Evolutionary conservation across 2,329 filamentous ascomycete species (phyloP).

Genomic region (Ophiostoma angusticollis): DNA sequence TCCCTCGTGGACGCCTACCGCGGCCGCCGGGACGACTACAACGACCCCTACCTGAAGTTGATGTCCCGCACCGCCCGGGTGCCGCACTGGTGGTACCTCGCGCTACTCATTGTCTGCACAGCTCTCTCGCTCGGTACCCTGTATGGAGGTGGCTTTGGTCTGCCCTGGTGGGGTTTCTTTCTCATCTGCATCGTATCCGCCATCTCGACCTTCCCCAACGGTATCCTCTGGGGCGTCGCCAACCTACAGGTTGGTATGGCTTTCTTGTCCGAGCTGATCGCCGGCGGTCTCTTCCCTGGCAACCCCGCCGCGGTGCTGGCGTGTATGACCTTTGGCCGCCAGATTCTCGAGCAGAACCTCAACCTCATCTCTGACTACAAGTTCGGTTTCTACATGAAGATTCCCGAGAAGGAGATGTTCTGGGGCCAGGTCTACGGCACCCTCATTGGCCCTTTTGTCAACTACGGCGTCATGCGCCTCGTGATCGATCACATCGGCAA

Average conservation of each 20-base stretch:
- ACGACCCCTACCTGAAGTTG: constrained; percentile 21
- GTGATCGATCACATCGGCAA: constrained; percentile 17
- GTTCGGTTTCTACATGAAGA: constrained; percentile 27
- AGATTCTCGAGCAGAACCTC: constrained; percentile 23
- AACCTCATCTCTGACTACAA: constrained; percentile 24
- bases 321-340: constrained; percentile 21
- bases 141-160: constrained; percentile 23
- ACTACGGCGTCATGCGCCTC: constrained; percentile 21
- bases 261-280: constrained; percentile 34
- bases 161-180: constrained; percentile 32
- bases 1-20: constrained; percentile 30
- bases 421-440: constrained; percentile 23
- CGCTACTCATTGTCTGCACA: constrained; percentile 22
- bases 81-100: constrained; percentile 14
- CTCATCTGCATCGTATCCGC: constrained; percentile 24
- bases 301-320: constrained; percentile 21
- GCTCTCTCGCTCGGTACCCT: constrained; percentile 26
- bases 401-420: constrained; percentile 25
- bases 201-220: constrained; percentile 27
- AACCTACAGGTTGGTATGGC: constrained; percentile 24
- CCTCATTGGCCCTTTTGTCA: constrained; percentile 20
- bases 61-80: constrained; percentile 13
- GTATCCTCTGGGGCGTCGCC: constrained; percentile 21
- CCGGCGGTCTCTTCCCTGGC: constrained; percentile 32
- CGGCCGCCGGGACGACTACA: constrained; percentile 7